These are phyloP conservation scores for Talaromyces sp. DNA, from an alignment of 2,329 filamentous ascomycete genomes.

Conservation along the genomic window DNA sequence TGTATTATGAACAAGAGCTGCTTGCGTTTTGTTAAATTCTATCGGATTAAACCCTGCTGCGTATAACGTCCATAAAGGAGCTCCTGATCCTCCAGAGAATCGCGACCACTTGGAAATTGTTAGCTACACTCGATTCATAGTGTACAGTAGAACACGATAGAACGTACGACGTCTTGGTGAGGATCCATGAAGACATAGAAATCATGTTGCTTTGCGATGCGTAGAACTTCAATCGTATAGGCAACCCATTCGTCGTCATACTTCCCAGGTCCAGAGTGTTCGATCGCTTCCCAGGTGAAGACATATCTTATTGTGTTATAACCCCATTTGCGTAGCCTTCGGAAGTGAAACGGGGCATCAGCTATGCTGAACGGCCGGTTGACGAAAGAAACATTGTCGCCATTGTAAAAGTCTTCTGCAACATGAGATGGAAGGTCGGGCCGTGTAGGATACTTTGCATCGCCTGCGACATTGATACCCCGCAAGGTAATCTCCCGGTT, in stretches of 20 bases:
- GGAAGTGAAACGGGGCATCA: slow-evolving; percentile 82
- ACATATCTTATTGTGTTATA: slow-evolving; percentile 97
- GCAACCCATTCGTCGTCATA: slow-evolving; percentile 94
- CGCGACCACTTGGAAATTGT: slow-evolving; percentile 69
- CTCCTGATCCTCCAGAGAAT: slow-evolving; percentile 89
- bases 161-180: slow-evolving; percentile 87
- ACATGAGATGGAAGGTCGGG: slow-evolving; percentile 80
- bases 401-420: slow-evolving; percentile 78
- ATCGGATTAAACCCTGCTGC: slow-evolving; percentile 86
- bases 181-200: slow-evolving; percentile 99
- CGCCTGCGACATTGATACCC: slow-evolving; percentile 89
- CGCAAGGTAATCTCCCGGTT: slow-evolving; percentile 83
- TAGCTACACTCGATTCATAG: not conserved
- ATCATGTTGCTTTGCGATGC: slow-evolving; percentile 80
- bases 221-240: slow-evolving; percentile 80
- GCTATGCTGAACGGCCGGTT: slow-evolving; percentile 76
- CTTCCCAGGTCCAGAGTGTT: slow-evolving; percentile 80
- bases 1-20: slow-evolving; percentile 91
- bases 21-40: slow-evolving; percentile 79
- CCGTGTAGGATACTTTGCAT: slow-evolving; percentile 80
- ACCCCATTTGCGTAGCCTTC: slow-evolving; percentile 77
- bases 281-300: slow-evolving; percentile 99
- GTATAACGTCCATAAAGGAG: slow-evolving; percentile 96
- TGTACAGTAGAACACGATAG: not conserved
- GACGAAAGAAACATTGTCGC: slow-evolving; percentile 85